These are phyloP conservation scores for Aureobasidium subglaciale DNA, from an alignment of 2,329 filamentous ascomycete species.

Conservation along the genomic window DNA sequence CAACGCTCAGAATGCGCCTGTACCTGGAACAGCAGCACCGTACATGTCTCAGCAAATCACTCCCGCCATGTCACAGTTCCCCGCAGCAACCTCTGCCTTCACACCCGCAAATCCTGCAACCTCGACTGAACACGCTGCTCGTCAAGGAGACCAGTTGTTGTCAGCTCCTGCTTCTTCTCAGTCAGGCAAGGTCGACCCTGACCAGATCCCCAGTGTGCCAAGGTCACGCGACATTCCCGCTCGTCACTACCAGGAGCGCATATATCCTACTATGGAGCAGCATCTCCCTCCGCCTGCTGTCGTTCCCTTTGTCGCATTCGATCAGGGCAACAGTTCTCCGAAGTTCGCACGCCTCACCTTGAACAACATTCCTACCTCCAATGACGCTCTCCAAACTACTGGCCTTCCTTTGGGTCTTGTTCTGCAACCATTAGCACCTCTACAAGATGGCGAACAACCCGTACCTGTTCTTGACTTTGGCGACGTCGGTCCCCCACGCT, in stretches of 20 bases:
- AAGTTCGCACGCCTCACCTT: constrained; percentile 87
- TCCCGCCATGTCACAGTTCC: constrained; percentile 53
- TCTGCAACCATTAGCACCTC: constrained; percentile 76
- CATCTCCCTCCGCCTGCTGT: constrained; percentile 84
- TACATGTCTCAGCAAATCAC: constrained; percentile 37
- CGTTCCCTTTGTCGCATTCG: constrained; percentile 84
- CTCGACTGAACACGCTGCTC: constrained; percentile 32
- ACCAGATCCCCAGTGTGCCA: constrained; percentile 89
- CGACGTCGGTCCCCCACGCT: constrained; percentile 80
- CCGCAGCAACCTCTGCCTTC: constrained; percentile 48
- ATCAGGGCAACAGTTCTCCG: constrained; percentile 93
- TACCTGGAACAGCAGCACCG: constrained; percentile 20
- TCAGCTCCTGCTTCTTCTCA: constrained; percentile 48
- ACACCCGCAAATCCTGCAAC: constrained; percentile 32
- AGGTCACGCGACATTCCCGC: constrained; percentile 74
- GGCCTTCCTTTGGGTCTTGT: constrained; percentile 80
- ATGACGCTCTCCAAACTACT: constrained; percentile 72
- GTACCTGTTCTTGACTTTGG: constrained; percentile 95
- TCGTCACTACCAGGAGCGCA: constrained; percentile 74
- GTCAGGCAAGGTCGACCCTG: constrained; percentile 73
- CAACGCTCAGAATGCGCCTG: constrained; percentile 35
- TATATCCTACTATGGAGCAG: constrained; percentile 93
- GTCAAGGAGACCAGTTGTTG: constrained; percentile 30
- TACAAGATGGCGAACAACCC: constrained; percentile 76
- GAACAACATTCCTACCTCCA: constrained; percentile 82